Evolutionary conservation across 2,329 filamentous ascomycete species (phyloP).

Genomic region (Trichoderma oligosporum): DNA sequence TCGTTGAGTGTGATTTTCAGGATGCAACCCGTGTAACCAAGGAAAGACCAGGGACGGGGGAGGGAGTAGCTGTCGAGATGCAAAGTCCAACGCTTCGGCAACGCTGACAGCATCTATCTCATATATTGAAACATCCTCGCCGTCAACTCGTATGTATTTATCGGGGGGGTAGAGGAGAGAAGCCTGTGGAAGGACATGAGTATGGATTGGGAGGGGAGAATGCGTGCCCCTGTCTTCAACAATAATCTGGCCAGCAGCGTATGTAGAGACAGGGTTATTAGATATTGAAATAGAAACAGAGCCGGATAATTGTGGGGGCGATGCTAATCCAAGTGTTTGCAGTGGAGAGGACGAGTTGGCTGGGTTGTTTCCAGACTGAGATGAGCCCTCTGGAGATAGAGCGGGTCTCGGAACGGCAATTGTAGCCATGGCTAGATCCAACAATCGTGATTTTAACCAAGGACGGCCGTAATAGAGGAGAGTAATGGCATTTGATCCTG

Average conservation of each 20-base stretch:
- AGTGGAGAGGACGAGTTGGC: constrained; percentile 42
- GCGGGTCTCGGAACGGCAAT: constrained; percentile 51
- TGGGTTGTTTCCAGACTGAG: constrained; percentile 38
- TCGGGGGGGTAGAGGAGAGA: constrained; percentile 75
- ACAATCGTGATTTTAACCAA: neutral
- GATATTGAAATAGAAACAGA: constrained; percentile 53
- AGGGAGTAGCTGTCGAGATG: constrained; percentile 75
- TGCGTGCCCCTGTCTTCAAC: constrained; percentile 56
- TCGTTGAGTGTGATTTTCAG: constrained; percentile 82
- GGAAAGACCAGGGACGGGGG: constrained; percentile 86
- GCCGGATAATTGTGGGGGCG: constrained; percentile 25
- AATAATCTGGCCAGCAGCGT: constrained; percentile 69
- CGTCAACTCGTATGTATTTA: constrained; percentile 50
- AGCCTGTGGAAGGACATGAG: constrained; percentile 51
- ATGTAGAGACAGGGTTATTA: constrained; percentile 88
- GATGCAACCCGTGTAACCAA: constrained; percentile 91
- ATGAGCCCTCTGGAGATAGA: constrained; percentile 40
- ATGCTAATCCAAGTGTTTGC: constrained; percentile 27
- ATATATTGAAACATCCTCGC: constrained; percentile 61
- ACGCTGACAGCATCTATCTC: constrained; percentile 67
- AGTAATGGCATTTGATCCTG: constrained; percentile 6
- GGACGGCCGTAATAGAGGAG: neutral
- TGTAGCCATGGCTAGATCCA: constrained; percentile 46
- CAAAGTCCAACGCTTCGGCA: constrained; percentile 69
- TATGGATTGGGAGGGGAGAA: constrained; percentile 61